Evolutionary conservation across 179 eudicot species (phyloP), one percentile per base, ranked within the genome.

Genomic region (Spinacia oleracea): DNA sequence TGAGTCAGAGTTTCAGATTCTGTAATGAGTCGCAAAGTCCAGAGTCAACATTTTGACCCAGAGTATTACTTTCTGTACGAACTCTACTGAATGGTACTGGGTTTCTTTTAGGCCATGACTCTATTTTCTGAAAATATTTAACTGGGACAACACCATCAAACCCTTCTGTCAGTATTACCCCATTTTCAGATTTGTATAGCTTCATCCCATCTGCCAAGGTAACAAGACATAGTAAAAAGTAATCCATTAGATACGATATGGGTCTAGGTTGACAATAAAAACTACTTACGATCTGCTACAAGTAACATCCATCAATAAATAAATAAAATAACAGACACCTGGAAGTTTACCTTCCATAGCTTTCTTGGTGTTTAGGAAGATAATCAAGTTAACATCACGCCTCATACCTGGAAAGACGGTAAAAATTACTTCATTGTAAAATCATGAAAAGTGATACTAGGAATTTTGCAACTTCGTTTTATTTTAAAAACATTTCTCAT

Each of bases 91-190:
- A 88, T 48, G 88, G 76, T 23, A 95, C 83, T 15, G 82, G 88
- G 62, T 83, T 78, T 77, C 90, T 85, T 51, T 85, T 86, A 7
- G 99, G 99, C 98, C 98, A 94, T 1, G 92, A 87, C 71, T 86
- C 89, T 27, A 96, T 87, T 88, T 84, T 91, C 82, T 86, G 85
- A 76, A 96, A 90, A 82, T 89, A 96, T 79, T 91, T 91, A 48
- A 88, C 87, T 0, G 97, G 97, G 72, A 96, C 96, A 66, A 84
- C 90, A 6, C 99, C 98, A 63, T 91, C 93, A 81, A 96, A 90
- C 42, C 98, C 98, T 85, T 96, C 99, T 2, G 99, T 92, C 79
- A 96, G 84, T 60, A 96, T 86, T 77, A 96, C 99, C 83, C 81
- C 85, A 82, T 96, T 93, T 45, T 96, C 98, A 2, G 98, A 94